Evolutionary conservation across 345 rosid genomes (phyloP).

Genomic region (thale cress (Arabidopsis thaliana)): DNA sequence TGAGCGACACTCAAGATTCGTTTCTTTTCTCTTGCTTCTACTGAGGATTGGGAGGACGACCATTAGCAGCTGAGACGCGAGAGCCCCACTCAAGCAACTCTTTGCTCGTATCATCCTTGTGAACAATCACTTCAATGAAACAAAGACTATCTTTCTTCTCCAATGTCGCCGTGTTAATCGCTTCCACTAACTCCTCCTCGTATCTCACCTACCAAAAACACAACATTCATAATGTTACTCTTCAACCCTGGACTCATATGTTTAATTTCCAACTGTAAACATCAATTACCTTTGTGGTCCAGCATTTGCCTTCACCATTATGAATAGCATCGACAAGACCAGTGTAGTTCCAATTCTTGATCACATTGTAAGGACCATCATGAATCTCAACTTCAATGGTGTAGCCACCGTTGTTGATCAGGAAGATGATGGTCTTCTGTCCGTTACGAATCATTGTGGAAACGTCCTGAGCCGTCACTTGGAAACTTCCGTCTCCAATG

Average conservation of each 20-base stretch:
- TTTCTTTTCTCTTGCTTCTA: conserved; percentile 20
- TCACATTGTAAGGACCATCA: conserved; percentile 74
- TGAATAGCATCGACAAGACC: conserved; percentile 66
- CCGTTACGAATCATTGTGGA: conserved; percentile 64
- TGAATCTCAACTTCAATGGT: conserved; percentile 73
- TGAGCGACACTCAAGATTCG: background rate
- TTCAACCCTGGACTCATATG: background rate
- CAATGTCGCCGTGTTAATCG: conserved; percentile 54
- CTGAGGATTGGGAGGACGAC: conserved; percentile 64
- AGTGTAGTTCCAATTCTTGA: conserved; percentile 77
- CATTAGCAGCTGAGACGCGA: conserved; percentile 62
- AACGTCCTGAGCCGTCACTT: conserved; percentile 66
- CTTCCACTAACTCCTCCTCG: conserved; percentile 57
- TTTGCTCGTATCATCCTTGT: conserved; percentile 71
- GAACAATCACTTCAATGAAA: conserved; percentile 69
- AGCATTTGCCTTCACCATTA: conserved; percentile 67
- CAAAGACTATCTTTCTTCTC: conserved; percentile 58
- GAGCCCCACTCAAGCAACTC: conserved; percentile 67
- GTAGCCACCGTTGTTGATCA: conserved; percentile 75
- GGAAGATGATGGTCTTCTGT: conserved; percentile 62
- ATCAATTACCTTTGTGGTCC: conserved; percentile 58
- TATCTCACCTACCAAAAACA: conserved; percentile 48
- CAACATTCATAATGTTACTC: background rate
- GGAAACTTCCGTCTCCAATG: conserved; percentile 74
- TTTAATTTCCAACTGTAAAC: background rate